phyloP scores from a whole-genome alignment of 192 early-diverging fungal genomes.

The Geranomyces variabilis region DNA sequence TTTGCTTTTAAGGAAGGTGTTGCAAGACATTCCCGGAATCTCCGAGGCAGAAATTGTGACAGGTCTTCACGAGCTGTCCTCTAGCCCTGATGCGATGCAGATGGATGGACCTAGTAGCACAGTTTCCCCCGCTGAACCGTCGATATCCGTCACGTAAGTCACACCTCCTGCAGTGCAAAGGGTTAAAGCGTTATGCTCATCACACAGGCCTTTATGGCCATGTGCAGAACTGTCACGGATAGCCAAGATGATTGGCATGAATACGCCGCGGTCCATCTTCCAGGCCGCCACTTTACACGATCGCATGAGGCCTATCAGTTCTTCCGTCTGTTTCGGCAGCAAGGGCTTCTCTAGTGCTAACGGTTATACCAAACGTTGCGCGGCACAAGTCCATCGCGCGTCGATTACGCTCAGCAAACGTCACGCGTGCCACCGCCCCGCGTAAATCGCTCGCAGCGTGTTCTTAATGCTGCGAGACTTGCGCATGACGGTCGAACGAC shows the following conservation, averaged over 20 bases:
- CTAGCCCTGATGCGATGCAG: no score
- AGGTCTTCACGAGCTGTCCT: neutral
- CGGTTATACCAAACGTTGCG: no score
- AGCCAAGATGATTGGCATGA: slow-evolving; percentile 22
- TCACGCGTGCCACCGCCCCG: no score
- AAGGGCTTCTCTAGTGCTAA: slow-evolving; percentile 22
- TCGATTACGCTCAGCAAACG: no score
- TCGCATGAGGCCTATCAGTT: slow-evolving; percentile 32
- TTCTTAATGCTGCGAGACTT: slow-evolving; percentile 22
- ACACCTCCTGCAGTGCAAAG: no score
- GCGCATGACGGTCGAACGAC: slow-evolving; percentile 43
- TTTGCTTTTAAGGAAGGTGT: neutral
- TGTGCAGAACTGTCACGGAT: neutral
- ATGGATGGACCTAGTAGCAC: no score
- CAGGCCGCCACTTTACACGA: slow-evolving; percentile 1
- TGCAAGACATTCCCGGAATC: slow-evolving; percentile 18
- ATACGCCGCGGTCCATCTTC: slow-evolving; percentile 24
- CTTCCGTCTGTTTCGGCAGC: slow-evolving; percentile 26
- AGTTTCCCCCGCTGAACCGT: no score
- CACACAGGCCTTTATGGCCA: neutral
- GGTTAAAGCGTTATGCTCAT: no score
- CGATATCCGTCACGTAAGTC: no score
- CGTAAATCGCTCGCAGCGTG: no score
- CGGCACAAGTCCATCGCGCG: no score
- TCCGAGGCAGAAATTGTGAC: neutral